Evolutionary conservation across 768 basidiomycete genomes (phyloP), one percentile per base, ranked within the genome.

Genomic region (Podaxis sp.): DNA sequence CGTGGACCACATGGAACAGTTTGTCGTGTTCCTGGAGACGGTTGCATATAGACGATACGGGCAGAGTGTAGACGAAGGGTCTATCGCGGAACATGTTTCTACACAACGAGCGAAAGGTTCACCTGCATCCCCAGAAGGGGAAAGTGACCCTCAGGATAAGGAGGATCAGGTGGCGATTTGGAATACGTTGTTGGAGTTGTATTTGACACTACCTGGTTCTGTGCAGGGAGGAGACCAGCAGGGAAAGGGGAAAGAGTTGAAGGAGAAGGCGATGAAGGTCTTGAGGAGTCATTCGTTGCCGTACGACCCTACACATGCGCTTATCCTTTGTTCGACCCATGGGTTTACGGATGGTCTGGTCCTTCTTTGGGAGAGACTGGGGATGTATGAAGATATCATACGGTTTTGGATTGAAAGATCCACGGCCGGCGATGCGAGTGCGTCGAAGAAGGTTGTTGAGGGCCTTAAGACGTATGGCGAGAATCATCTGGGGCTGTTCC

Each of bases 131-230:
- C 50, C 55, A 28, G 61, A 76, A 1, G 83, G 84, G 42, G 18
- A 48, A 11, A 93, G 67, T 21, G 82, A 82, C 53, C 75, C 77
- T 28, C 69, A 62, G 0, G 90, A 90, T 62, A 79, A 76, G 66
- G 71, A 72, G 7, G 92, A 95, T 68, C 93, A 48, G 23, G 79
- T 82, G 7, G 89, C 94, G 0, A 87, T 98, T 2, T 98, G 95
- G 95, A 97, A 96, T 73, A 98, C 95, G 9, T 78, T 98, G 2
- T 76, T 98, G 61, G 96, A 99, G 73, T 82, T 99, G 10, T 98
- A 98, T 71, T 82, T 99, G 48, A 83, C 87, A 6, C 70, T 81
- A 37, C 80, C 83, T n/a, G 50, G 44, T 2, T 14, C 47, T n/a
- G 6, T 32, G 3, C 18, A 28, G 7, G 42, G 62, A 53, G 66